Base-by-base conservation (phyloP, 140 eudicot genomes). In the Flaveria floridana region DNA sequence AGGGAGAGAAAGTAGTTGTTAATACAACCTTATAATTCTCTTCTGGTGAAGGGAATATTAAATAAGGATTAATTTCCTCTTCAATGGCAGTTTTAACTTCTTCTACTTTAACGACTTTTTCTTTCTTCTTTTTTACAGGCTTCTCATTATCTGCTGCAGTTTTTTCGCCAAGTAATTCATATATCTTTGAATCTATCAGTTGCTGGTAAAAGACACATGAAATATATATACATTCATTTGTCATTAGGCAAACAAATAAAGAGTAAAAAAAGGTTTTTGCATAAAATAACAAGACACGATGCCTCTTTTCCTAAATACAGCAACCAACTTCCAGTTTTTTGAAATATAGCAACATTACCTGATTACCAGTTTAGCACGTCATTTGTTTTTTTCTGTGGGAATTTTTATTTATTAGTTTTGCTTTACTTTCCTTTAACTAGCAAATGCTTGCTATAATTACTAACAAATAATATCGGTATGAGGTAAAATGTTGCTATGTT, bases 41-140 rank as follows among this genome's bases (percentile, higher is more conserved):
- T 48, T 85, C 85, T 0, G 99, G 97, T 18, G 92, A 77, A 67
- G 99, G 97, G 74, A 94, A 94, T 64, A 94, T 85, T 71, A 71
- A 75, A 81, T 73, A 91, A 5, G 99, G 99, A 78, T 94, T 94
- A 56, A 84, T 78, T 80, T 94, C 99, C 81, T 94, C 97, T 73
- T 79, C 91, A 67, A 71, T 78, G 61, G 70, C 48, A 62, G 69
- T 71, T 75, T 86, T 82, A 2, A 82, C 96, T 97, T 90, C 95
- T 89, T 87, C 95, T 52, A 71, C 89, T 84, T 91, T 94, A 41
- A 72, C 82, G 46, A 91, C 90, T 83, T 91, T 94, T 80, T 94
- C 97, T 87, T 91, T 94, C 84, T 94, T 94, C 95, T 91, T 94
- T 82, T 94, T 94, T 2, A 86, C 82, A 67, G 95, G 96, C 84